Evolutionary conservation across 805 yeast species (phyloP).

Genomic region (Yamadazyma takamatsuzukensis): DNA sequence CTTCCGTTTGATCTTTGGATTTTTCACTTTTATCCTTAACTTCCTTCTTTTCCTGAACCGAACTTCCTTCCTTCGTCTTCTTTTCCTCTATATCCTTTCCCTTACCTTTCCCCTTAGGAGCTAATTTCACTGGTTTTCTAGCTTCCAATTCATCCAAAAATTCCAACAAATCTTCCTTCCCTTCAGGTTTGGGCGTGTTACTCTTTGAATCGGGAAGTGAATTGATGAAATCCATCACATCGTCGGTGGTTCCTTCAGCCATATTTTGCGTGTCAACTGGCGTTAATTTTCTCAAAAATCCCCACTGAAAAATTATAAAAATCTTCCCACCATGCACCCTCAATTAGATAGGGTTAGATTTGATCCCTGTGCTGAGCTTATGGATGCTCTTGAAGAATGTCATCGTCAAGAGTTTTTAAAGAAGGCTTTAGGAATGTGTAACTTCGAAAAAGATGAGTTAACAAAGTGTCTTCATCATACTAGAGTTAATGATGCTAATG

Average conservation of each 20-base stretch:
- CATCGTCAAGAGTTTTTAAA: conserved; percentile 66
- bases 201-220: conserved; percentile 63
- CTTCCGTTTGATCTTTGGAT: not conserved
- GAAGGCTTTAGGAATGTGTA: conserved; percentile 79
- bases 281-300: not conserved
- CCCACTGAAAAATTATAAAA: not conserved
- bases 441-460: conserved; percentile 76
- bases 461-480: conserved; percentile 77
- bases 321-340: conserved; percentile 35
- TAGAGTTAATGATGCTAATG: conserved; percentile 59
- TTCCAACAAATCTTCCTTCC: conserved; percentile 50
- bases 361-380: conserved; percentile 68
- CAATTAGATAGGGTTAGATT: conserved; percentile 42
- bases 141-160: conserved; percentile 69
- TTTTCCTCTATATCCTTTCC: not conserved
- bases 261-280: too few species aligned
- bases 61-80: conserved; percentile 1
- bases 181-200: conserved; percentile 30
- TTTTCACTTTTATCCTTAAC: not conserved
- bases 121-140: conserved; percentile 32
- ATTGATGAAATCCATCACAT: conserved; percentile 75
- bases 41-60: not conserved
- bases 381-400: conserved; percentile 87
- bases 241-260: too few species aligned
- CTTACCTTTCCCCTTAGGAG: conserved; percentile 25